Evolutionary conservation across 768 basidiomycete species (phyloP), one percentile per base, ranked within the genome.

Genomic region (Wakefieldia striispora): DNA sequence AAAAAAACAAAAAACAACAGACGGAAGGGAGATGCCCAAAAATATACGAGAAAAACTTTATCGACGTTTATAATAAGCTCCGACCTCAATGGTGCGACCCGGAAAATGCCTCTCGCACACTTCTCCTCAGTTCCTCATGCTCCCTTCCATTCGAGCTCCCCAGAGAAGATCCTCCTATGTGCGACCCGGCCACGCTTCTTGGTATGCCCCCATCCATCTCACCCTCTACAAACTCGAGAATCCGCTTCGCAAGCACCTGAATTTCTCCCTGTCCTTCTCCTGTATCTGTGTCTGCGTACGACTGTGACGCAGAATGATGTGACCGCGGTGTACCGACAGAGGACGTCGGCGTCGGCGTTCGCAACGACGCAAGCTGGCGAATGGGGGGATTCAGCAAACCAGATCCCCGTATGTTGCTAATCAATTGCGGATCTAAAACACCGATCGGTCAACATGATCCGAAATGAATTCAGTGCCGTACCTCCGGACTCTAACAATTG

Each of bases 401-500:
- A 5, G 95, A 97, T 47, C 72, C 80, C 49, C 92, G 91, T 68
- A 98, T 93, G 72, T 90, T 95, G 70, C 83, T 88, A 51, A 88
- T 88, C 36, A 98, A 75, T 64, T 91, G 86, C 17, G 89, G 87
- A 68, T 98, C 94, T 91, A 43, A 20, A 39, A 43, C 21, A 36
- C 16, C n/a, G 11, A 7, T 55, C 27, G 47, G 42, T 40, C 5
- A 27, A 12, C 17, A 3, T 53, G 31, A 41, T 36, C 49, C 27
- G 21, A 40, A 24, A 38, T 14, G n/a, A 23, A 26, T 21, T 40
- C 20, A 8, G 17, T 1, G 2, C 57, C 74, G 37, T 56, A 90
- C 88, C 91, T 53, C 91, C 90, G n/a, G 95, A 95, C 67, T 99
- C 97, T 23, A 99, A 77, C 19, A 99, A 73, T 65, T 99, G 97